Percentiles rank a stretch among this genome's conserved stretches.
These are phyloP conservation scores for Lagerstroemia speciosa DNA, from an alignment of 345 rosid species.

Conservation along the genomic window DNA sequence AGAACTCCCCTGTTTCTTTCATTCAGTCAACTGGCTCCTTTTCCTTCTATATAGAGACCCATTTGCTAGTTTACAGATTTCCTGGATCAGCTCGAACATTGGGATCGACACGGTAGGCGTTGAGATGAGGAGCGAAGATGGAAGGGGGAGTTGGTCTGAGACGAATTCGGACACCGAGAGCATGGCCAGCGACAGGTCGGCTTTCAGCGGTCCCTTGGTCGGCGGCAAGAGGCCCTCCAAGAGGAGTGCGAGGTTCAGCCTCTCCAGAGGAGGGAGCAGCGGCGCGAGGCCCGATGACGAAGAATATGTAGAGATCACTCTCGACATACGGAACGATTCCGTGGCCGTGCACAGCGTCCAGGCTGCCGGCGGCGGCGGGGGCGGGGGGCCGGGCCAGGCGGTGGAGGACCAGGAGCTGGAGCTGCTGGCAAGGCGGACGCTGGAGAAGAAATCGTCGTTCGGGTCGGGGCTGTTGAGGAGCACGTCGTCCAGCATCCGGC, in stretches of 20 bases:
- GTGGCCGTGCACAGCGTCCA: constrained; percentile 92
- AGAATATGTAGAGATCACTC: constrained; percentile 74
- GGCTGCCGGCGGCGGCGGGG: constrained; percentile 30
- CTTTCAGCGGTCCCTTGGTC: constrained; percentile 58
- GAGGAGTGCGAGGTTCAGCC: constrained; percentile 76
- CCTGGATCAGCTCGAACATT: no score
- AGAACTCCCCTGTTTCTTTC: not conserved
- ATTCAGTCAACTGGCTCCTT: not conserved
- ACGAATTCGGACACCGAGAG: constrained; percentile 63
- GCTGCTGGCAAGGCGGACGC: constrained; percentile 51
- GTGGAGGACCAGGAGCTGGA: constrained; percentile 62
- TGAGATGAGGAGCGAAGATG: constrained; percentile 29
- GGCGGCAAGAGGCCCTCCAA: constrained; percentile 41
- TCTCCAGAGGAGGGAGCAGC: constrained; percentile 27
- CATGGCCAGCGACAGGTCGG: constrained; percentile 44
- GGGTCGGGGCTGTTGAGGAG: constrained; percentile 41
- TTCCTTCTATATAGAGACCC: not conserved
- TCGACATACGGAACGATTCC: constrained; percentile 66
- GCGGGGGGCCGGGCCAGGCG: not conserved
- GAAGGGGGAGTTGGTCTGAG: constrained; percentile 37
- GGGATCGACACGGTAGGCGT: not conserved
- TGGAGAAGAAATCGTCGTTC: constrained; percentile 35
- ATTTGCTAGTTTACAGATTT: not conserved
- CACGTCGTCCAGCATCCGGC: constrained; percentile 55
- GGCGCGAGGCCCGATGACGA: constrained; percentile 12